Percentiles rank a stretch among this genome's conserved stretches.
Conservation (phyloP, 352 stramenopile species). For the Globisporangium okanoganense region DNA sequence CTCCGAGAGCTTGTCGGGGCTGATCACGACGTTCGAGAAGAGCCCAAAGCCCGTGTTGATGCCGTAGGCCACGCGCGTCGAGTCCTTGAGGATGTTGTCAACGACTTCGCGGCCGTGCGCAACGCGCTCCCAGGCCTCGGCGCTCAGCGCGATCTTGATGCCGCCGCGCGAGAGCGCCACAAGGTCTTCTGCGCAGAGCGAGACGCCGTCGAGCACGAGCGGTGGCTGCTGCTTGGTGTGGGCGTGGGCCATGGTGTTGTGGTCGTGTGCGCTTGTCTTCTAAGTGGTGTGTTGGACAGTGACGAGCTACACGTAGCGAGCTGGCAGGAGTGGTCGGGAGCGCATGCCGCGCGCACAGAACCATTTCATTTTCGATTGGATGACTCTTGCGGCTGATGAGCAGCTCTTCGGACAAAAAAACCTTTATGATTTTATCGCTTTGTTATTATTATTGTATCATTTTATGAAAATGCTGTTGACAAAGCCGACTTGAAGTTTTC, state of each 20-base stretch:
- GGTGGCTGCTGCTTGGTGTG: background rate
- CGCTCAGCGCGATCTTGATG: conserved; percentile 53
- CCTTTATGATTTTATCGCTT: too few relatives aligned
- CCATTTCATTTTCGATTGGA: background rate
- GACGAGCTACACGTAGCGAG: too few relatives aligned
- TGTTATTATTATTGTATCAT: too few relatives aligned
- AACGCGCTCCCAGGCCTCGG: conserved; percentile 75
- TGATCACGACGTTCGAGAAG: conserved; percentile 90
- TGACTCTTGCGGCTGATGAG: background rate
- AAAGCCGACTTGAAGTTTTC: too few relatives aligned
- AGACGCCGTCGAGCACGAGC: conserved; percentile 66
- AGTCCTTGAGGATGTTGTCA: conserved; percentile 84
- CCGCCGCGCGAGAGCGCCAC: conserved; percentile 62
- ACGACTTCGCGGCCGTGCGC: conserved; percentile 68
- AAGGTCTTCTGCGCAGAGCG: conserved; percentile 65
- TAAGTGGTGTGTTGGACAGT: background rate
- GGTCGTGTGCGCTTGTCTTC: background rate
- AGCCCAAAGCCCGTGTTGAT: conserved; percentile 92
- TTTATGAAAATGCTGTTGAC: too few relatives aligned
- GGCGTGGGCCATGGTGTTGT: background rate
- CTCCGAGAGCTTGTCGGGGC: conserved; percentile 77
- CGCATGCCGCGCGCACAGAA: background rate
- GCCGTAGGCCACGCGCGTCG: conserved; percentile 78
- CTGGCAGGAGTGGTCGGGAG: background rate
- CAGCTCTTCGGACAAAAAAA: background rate